Evolutionary conservation across 148 eudicot genomes (phyloP), one percentile per base, ranked within the genome.

Genomic region (Camellia lanceoleosa): DNA sequence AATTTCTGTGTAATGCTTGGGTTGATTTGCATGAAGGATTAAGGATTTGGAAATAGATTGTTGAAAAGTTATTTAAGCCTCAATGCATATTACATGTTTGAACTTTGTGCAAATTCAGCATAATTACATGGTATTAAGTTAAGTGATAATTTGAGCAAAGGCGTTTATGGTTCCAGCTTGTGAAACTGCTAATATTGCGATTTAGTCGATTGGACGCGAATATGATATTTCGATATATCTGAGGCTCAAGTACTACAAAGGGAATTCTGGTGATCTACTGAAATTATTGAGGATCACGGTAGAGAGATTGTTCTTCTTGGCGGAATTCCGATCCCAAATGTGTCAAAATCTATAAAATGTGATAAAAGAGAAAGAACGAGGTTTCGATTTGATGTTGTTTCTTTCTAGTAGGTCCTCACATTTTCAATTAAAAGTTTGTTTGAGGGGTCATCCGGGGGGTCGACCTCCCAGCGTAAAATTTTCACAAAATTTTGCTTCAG

Each of bases 361-460:
- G 98, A 96, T 73, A 96, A 96, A 83, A 98, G 99, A 49, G 99
- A 96, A 83, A 78, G 98, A 64, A 96, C 94, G 3, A 83, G 99
- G 83, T 96, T 96, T 86, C 86, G 93, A 62, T 96, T 97, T 18
- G 98, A 96, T 87, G 94, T 93, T 59, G 85, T 93, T 18, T 84
- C 98, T 79, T 96, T 96, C 71, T 97, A 96, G 83, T 98, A 96
- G 97, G 99, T 96, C 30, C 30, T 23, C 30, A 23, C 30, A 23
- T 23, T 23, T 23, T 23, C 30, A 23, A 23, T 23, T 23, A 23
- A 23, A 23, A 23, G 30, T 23, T 23, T 0, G 30, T 23, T 23
- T 23, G 30, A 23, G 30, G 30, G 30, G 30, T 23, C 30, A 23
- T 23, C 30, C 0, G 30, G 0, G 30, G 30, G 30, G 30, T 23